Evolutionary conservation across 768 basidiomycete genomes (phyloP).

Genomic region (Leccinum uliginosum): DNA sequence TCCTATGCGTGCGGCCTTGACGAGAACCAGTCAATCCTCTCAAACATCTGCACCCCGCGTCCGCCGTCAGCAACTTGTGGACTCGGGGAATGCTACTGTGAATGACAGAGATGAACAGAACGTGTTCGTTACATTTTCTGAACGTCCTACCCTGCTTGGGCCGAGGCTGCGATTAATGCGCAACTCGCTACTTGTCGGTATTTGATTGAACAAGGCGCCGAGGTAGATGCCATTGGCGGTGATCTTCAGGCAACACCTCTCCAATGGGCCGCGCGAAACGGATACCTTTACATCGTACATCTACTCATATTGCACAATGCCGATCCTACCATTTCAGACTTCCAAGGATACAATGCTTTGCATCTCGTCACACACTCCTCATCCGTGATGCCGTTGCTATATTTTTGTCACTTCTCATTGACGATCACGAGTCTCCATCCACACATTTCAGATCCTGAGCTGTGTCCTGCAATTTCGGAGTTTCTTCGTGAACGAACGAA

Average conservation of each 20-base stretch:
- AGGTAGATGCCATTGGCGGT: constrained; percentile 91
- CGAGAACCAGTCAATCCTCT: background rate
- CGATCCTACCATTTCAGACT: constrained; percentile 87
- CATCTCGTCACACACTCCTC: constrained; percentile 95
- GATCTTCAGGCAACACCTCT: constrained; percentile 92
- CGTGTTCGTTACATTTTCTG: constrained; percentile 38
- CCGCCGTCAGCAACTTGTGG: constrained; percentile 63
- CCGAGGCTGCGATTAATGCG: constrained; percentile 88
- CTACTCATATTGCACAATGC: constrained; percentile 85
- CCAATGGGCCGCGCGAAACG: constrained; percentile 98
- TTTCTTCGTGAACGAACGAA: constrained; percentile 55
- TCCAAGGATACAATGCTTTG: constrained; percentile 93
- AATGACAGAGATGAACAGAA: constrained; percentile 86
- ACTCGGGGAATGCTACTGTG: constrained; percentile 64
- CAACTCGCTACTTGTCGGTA: constrained; percentile 86
- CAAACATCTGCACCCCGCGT: constrained; percentile 6
- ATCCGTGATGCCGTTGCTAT: constrained; percentile 90
- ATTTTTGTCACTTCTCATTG: constrained; percentile 65
- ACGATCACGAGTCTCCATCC: constrained; percentile 41
- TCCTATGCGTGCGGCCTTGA: constrained; percentile 2
- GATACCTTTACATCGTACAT: constrained; percentile 94
- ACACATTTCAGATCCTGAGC: constrained; percentile 49
- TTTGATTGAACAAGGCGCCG: constrained; percentile 90
- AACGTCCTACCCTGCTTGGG: background rate
- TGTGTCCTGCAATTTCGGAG: constrained; percentile 66